Conservation (phyloP, 2,329 filamentous ascomycete genomes). For the Nemania sp. region DNA sequence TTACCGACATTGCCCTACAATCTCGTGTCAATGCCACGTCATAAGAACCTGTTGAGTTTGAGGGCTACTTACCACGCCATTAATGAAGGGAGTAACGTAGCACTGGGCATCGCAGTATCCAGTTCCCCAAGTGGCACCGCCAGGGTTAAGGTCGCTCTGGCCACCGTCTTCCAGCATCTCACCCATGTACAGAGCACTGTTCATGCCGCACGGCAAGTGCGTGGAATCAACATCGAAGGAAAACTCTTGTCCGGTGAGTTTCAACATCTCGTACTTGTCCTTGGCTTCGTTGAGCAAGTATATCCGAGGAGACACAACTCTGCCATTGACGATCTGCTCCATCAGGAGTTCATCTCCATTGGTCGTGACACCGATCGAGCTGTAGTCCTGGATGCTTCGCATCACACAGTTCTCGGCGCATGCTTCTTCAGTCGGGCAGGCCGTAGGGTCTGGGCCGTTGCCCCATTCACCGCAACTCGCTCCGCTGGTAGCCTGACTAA, state of each 20-base stretch:
- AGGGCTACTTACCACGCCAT: slow-evolving; percentile 40
- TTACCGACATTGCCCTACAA: slow-evolving; percentile 40
- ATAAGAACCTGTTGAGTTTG: background rate
- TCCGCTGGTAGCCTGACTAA: slow-evolving; percentile 44
- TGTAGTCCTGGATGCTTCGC: slow-evolving; percentile 53
- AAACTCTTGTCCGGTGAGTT: slow-evolving; percentile 63
- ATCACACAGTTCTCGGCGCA: slow-evolving; percentile 58
- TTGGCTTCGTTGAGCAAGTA: slow-evolving; percentile 60
- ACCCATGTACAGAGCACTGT: slow-evolving; percentile 65
- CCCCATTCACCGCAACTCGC: slow-evolving; percentile 42
- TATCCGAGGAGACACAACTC: slow-evolving; percentile 49
- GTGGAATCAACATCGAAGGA: slow-evolving; percentile 67
- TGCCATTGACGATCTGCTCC: slow-evolving; percentile 38
- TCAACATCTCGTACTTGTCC: slow-evolving; percentile 61
- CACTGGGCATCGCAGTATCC: slow-evolving; percentile 46
- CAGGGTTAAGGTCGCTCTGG: slow-evolving; percentile 46
- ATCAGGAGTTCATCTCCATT: slow-evolving; percentile 45
- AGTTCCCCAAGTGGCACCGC: slow-evolving; percentile 43
- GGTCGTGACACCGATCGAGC: slow-evolving; percentile 38
- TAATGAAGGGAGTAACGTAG: slow-evolving; percentile 43
- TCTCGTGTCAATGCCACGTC: slow-evolving; percentile 14
- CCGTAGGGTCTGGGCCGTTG: slow-evolving; percentile 43
- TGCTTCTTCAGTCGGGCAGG: slow-evolving; percentile 52
- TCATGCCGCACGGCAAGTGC: slow-evolving; percentile 63
- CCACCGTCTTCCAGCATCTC: slow-evolving; percentile 64